Percentiles rank a stretch among this genome's conserved stretches.
These are phyloP conservation scores for Antarctomyces pellizariae DNA, from an alignment of 495 filamentous ascomycete genomes.

Conservation along the genomic window DNA sequence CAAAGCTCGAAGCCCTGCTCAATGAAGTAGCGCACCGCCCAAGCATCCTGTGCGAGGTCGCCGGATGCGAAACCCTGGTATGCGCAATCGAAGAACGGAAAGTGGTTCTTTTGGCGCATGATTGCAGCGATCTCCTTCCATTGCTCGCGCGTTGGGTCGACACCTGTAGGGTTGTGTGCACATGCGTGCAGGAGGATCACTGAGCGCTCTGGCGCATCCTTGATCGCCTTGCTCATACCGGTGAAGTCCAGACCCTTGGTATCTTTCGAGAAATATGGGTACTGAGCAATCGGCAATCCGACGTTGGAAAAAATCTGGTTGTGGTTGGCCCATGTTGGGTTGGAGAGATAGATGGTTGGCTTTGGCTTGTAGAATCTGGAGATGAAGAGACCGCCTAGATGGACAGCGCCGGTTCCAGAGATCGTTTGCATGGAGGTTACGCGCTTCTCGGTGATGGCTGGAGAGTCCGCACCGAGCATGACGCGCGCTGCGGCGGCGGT, in stretches of 20 bases:
- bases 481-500: slow-evolving; percentile 76
- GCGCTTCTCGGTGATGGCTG: slow-evolving; percentile 66
- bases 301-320: slow-evolving; percentile 96
- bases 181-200: slow-evolving; percentile 90
- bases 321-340: slow-evolving; percentile 96
- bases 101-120: slow-evolving; percentile 53
- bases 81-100: slow-evolving; percentile 96
- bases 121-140: slow-evolving; percentile 73
- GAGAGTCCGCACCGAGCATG: slow-evolving; percentile 56
- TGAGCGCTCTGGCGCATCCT: slow-evolving; percentile 45
- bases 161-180: slow-evolving; percentile 94
- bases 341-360: slow-evolving; percentile 66
- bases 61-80: slow-evolving; percentile 98
- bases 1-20: slow-evolving; percentile 89
- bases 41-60: slow-evolving; percentile 61
- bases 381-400: slow-evolving; percentile 73
- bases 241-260: slow-evolving; percentile 83
- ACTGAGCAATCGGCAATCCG: slow-evolving; percentile 46
- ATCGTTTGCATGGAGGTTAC: slow-evolving; percentile 57
- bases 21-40: slow-evolving; percentile 82
- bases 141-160: slow-evolving; percentile 83
- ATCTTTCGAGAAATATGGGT: slow-evolving; percentile 77
- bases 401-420: slow-evolving; percentile 80
- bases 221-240: slow-evolving; percentile 52
- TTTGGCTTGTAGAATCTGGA: slow-evolving; percentile 46